A percentile compares a stretch with the other conserved stretches of the same genome.
phyloP scores from a whole-genome alignment of 495 filamentous ascomycete species.

The Friedmanniomyces simplex region DNA sequence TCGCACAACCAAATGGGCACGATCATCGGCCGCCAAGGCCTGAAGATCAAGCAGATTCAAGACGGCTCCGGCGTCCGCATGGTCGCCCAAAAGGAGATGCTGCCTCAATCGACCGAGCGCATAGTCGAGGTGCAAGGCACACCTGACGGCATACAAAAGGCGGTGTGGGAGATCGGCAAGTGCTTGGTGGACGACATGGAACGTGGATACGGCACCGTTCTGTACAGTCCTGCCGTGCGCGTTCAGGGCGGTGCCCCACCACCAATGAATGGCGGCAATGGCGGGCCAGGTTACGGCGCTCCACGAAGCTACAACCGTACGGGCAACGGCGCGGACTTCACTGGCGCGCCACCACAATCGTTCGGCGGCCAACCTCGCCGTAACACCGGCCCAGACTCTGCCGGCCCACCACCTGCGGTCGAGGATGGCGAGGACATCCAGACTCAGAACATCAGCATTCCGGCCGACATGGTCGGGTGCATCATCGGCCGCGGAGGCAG shows the following conservation, averaged over 20 bases:
- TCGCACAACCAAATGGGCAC: slow-evolving; percentile 99
- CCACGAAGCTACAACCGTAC: slow-evolving; percentile 69
- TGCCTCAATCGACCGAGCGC: slow-evolving; percentile 96
- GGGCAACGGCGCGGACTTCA: slow-evolving; percentile 96
- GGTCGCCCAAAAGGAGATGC: slow-evolving; percentile 99
- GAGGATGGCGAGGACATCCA: slow-evolving; percentile 97
- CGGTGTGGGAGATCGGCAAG: slow-evolving; percentile 97
- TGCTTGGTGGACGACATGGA: slow-evolving; percentile 97
- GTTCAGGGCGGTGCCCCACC: slow-evolving; percentile 46
- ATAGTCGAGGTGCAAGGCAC: slow-evolving; percentile 93
- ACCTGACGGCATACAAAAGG: slow-evolving; percentile 87
- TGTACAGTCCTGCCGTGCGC: slow-evolving; percentile 92
- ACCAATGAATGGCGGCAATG: slow-evolving; percentile 37
- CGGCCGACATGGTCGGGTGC: slow-evolving; percentile 98
- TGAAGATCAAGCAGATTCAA: slow-evolving; percentile 99
- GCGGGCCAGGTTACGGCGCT: slow-evolving; percentile 31
- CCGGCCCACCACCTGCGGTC: slow-evolving; percentile 55
- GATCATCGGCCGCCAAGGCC: slow-evolving; percentile 89
- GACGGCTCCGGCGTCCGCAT: slow-evolving; percentile 94
- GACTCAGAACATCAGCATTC: slow-evolving; percentile 98
- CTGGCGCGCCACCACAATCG: slow-evolving; percentile 60
- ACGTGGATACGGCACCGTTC: slow-evolving; percentile 86
- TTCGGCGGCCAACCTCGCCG: slow-evolving; percentile 48
- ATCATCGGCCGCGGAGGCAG: slow-evolving; percentile 89
- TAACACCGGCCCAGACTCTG: slow-evolving; percentile 41